Evolutionary conservation across 139 green algal genomes (phyloP), one percentile per base, ranked within the genome.

Genomic region (Microglena sp.): DNA sequence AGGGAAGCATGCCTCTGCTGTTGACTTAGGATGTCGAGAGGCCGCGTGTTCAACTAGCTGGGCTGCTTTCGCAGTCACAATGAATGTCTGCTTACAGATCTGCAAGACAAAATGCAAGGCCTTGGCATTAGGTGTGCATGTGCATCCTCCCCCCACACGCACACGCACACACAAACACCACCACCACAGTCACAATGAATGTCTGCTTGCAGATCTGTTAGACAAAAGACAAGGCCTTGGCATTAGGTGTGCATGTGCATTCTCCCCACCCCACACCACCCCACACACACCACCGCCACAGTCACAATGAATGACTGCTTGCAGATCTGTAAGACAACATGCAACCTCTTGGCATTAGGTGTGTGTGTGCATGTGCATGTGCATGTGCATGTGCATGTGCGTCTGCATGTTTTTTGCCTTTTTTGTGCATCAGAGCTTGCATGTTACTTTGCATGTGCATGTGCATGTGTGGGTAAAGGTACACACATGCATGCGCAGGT

Each of bases 51-150:
- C 33, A 11, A 64, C 58, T 22, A 64, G 58, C 30, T 64, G 33
- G 5, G 58, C 28, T 3, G 30, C 58, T 33, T 64, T 64, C 3
- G 58, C 33, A 29, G 58, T 64, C 28, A 64, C 58, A 31, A 64
- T 64, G 30, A 64, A 64, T 7, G 24, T 33, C 29, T 64, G 58
- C 18, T 33, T 31, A n/a, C 58, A 64, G 8, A 64, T 34, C 58
- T 64, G 58, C 33, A n/a, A 22, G 82, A 89, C 69, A 74, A 54
- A 55, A 85, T 88, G 81, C 69, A 73, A 33, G 64, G 40, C 15
- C 11, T 24, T 50, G 40, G 11, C 15, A 50, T 50, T 15, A 50
- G 40, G 40, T 50, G 40, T 50, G 40, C 15, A 15, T 50, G 40
- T 50, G 40, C 15, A 15, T n/a, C n/a, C n/a, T n/a, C n/a, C n/a